A percentile compares a stretch with the other conserved stretches of the same genome.
These are phyloP conservation scores for Xylaria bambusicola DNA, from an alignment of 495 filamentous ascomycete species.

Conservation along the genomic window DNA sequence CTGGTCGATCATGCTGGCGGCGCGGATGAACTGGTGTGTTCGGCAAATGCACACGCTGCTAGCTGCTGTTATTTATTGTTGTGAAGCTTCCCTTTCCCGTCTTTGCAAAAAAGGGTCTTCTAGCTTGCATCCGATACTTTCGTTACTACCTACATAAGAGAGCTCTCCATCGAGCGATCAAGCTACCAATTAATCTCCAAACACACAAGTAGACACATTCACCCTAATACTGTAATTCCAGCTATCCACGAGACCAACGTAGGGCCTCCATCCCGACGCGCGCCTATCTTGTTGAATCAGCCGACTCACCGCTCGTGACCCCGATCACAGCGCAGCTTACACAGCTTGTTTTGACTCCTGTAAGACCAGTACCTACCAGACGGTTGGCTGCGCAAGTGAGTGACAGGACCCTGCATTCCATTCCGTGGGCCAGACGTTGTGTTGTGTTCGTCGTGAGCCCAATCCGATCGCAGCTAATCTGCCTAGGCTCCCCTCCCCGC, in stretches of 20 bases:
- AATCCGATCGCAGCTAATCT: constrained; percentile 3
- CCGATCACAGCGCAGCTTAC: not conserved
- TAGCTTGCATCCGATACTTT: not conserved
- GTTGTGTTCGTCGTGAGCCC: not conserved
- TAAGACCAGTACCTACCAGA: not conserved
- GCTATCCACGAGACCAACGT: not conserved
- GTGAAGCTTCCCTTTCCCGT: not conserved
- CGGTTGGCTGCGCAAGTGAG: not conserved
- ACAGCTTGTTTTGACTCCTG: too few species aligned
- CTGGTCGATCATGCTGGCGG: constrained; percentile 6
- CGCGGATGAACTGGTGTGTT: constrained; percentile 5
- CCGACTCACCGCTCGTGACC: not conserved
- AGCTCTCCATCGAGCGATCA: too few species aligned
- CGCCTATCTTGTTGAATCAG: not conserved
- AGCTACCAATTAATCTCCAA: too few species aligned
- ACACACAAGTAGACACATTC: too few species aligned
- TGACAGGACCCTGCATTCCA: constrained; percentile 17
- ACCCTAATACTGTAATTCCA: too few species aligned
- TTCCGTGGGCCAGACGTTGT: constrained; percentile 4
- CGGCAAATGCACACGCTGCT: not conserved
- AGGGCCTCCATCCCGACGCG: not conserved
- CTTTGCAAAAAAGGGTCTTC: not conserved
- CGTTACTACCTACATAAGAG: too few species aligned
- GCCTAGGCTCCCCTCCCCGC: not conserved
- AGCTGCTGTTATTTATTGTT: constrained; percentile 5